Evolutionary conservation across 2,329 filamentous ascomycete species (phyloP).

Genomic region (Botrytis cinerea): DNA sequence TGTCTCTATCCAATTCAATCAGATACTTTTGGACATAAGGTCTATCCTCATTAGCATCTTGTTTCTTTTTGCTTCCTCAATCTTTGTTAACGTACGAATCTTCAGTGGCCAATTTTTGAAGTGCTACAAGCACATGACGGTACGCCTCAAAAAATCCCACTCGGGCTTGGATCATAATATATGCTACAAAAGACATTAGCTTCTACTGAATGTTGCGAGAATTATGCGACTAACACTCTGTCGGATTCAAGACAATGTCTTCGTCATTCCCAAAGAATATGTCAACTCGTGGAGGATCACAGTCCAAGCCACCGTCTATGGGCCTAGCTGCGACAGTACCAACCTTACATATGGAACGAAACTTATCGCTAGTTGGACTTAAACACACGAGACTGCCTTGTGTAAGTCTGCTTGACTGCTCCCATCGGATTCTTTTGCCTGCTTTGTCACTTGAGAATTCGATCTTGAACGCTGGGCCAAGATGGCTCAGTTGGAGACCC

Average conservation of each 20-base stretch:
- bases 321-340: slow-evolving; percentile 73
- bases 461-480: slow-evolving; percentile 66
- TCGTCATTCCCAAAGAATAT: slow-evolving; percentile 66
- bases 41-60: slow-evolving; percentile 1
- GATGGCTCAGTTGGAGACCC: slow-evolving; percentile 62
- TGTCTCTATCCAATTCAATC: slow-evolving; percentile 18
- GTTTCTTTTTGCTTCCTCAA: background rate
- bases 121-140: slow-evolving; percentile 69
- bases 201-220: background rate
- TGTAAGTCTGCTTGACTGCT: slow-evolving; percentile 53
- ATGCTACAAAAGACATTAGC: slow-evolving; percentile 30
- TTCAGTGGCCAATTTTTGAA: slow-evolving; percentile 56
- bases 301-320: slow-evolving; percentile 59
- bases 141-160: slow-evolving; percentile 75
- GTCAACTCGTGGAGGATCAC: slow-evolving; percentile 71
- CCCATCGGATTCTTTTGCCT: slow-evolving; percentile 67
- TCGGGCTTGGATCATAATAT: slow-evolving; percentile 75
- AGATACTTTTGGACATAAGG: slow-evolving; percentile 21
- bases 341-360: slow-evolving; percentile 65
- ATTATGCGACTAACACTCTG: slow-evolving; percentile 50
- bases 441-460: slow-evolving; percentile 69
- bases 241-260: slow-evolving; percentile 68
- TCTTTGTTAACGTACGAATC: slow-evolving; percentile 11
- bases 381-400: slow-evolving; percentile 57
- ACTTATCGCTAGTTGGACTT: slow-evolving; percentile 58